Base-by-base conservation (phyloP, 148 eudicot genomes). In the Vaccinium corymbosum region DNA sequence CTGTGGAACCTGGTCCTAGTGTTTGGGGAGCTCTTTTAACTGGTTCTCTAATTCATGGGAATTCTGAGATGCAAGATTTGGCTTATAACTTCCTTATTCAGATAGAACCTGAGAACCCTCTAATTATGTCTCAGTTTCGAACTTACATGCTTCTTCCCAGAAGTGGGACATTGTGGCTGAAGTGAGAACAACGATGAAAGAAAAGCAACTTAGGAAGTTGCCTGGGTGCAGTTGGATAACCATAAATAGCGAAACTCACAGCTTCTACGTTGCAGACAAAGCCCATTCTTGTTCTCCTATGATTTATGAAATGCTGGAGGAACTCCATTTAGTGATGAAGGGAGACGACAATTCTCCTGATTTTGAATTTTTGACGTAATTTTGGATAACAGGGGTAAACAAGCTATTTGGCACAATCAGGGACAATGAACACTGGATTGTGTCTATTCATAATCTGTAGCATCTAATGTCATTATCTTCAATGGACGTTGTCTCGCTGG, bases 141-240 rank as follows among this genome's bases (percentile, higher is more conserved):
- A 90, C 78, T 66, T 86, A 29, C 83, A 85, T 83, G 92, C 92
- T n/a, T 74, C 88, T 86, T 89, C 91, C 0, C 22, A 78, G 56
- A 89, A 83, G 66, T 90, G 92, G 92, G 87, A 84, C 61, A 72
- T 42, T 35, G 92, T 87, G 55, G 89, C 91, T 57, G 82, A 89
- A 56, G 70, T 90, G 78, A 90, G 92, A 72, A 72, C 74, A 76
- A 46, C 27, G 46, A 89, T 90, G 92, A 89, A 76, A 85, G 88
- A 87, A 2, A 87, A 74, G 62, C 87, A 78, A 83, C 53, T 89
- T 61, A 86, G 73, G 85, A 89, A 89, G 78, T 80, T 78, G 78
- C 90, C 92, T 6, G 92, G 92, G 12, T 87, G 90, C 77, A 90
- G 92, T 83, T 90, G 92, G 92, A 89, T 90, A 56, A 86, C 62